Base-by-base conservation (phyloP, 176 grass and related monocot species). In the Chrysopogon serrulatus region DNA sequence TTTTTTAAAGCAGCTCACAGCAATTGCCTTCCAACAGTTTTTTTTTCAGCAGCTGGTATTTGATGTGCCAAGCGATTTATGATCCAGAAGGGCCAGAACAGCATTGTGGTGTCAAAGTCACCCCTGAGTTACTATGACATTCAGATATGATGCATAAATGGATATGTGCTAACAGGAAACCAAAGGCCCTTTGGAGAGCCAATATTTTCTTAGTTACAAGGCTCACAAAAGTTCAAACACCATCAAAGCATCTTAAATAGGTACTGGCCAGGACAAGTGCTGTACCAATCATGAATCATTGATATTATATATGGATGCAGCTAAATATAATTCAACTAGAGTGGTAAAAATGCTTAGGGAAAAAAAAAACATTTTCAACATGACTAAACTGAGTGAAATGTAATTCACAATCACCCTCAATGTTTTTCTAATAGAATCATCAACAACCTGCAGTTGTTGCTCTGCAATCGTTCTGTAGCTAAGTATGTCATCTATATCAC, bases 401-500 rank as follows among this genome's bases (percentile, higher is more conserved):
- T 40, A 85, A 65, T 73, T 74, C 15, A 73, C 10, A 56, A 71
- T 65, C 56, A 82, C 26, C 57, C 10, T 23, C 34, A 60, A 86
- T 17, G 39, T 39, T 78, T 45, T 73, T 73, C 36, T 78, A 53
- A 82, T 30, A 85, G 14, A 74, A 76, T 41, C 65, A 71, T 16
- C 44, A 68, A 73, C 64, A 88, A 98, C 96, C 92, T 98, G 91
- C 65, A 98, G 78, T 75, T 92, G 79, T 74, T 93, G 87, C 62
- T 98, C 96, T 79, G 96, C 87, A 79, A 89, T 86, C 73, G 89
- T 83, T 88, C 96, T 95, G 79, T 98, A 98, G 87, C 85, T 92
- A 72, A 98, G 84, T 54, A 98, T 93, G 80, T 98, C 96, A 86
- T 95, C 89, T 85, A 95, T 93, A 85, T 95, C 93, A 83, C 91